Percentiles rank a stretch among this genome's conserved stretches.
Conservation (phyloP, 768 basidiomycete genomes). For the Amanita pallidorosea region DNA sequence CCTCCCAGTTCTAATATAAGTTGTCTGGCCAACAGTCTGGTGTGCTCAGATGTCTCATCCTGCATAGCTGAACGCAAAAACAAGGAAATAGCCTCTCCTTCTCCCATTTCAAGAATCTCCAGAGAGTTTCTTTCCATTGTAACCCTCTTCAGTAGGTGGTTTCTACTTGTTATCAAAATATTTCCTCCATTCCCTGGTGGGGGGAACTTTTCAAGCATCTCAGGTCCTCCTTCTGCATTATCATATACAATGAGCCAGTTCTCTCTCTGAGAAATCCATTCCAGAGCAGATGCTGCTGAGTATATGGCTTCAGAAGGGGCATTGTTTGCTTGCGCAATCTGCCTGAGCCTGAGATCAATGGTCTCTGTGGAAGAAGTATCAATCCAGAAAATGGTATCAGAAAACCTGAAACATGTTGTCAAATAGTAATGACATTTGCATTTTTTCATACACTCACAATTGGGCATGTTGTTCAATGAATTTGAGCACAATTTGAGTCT, state of each 20-base stretch:
- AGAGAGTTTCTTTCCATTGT: background rate
- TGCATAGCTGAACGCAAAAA: conserved; percentile 8
- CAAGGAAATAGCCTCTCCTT: conserved; percentile 9
- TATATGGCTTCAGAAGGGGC: background rate
- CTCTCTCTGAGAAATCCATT: conserved; percentile 7
- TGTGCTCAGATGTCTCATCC: background rate
- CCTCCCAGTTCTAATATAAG: background rate
- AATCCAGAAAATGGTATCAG: conserved; percentile 12
- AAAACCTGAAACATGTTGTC: conserved; percentile 8
- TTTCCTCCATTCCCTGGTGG: conserved; percentile 7
- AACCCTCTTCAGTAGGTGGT: conserved; percentile 5
- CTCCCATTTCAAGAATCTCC: conserved; percentile 9
- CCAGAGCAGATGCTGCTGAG: conserved; percentile 1
- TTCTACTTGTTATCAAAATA: conserved; percentile 12
- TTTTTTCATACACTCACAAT: no score
- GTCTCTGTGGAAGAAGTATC: conserved; percentile 11
- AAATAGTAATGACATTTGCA: background rate
- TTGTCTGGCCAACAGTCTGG: background rate
- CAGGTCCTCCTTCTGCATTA: conserved; percentile 9
- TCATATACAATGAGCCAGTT: conserved; percentile 13
- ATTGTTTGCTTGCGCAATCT: conserved; percentile 6
- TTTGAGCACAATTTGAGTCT: background rate
- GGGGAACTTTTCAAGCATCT: conserved; percentile 5
- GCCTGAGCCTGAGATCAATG: conserved; percentile 2
- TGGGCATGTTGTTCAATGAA: background rate